A percentile compares a stretch with the other conserved stretches of the same genome.
phyloP scores from a whole-genome alignment of 1,284 basidiomycete genomes.

The Leccinum fuscescens region DNA sequence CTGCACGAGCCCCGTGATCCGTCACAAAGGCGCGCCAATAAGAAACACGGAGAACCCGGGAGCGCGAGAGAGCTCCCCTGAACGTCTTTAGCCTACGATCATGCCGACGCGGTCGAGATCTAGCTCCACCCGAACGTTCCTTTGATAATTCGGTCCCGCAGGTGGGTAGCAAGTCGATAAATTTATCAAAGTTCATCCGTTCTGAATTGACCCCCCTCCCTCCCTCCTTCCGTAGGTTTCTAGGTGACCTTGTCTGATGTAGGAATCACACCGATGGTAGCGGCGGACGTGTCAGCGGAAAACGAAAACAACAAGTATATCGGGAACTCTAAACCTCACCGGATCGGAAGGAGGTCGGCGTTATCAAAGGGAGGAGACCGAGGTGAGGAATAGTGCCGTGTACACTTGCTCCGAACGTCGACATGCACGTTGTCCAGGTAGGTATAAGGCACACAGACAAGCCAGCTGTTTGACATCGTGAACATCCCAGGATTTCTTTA shows the following conservation, averaged over 20 bases:
- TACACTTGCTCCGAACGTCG: not conserved
- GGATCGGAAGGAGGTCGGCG: not conserved
- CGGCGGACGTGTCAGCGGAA: not conserved
- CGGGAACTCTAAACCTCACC: not conserved
- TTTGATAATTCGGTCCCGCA: conserved; percentile 10
- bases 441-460: conserved; percentile 20
- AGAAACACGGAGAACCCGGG: not conserved
- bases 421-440: not conserved
- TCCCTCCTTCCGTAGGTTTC: not conserved
- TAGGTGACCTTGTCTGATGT: not conserved
- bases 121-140: not conserved
- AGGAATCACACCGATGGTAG: not conserved
- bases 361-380: not conserved
- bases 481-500: conserved; percentile 7
- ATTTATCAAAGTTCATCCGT: conserved; percentile 1
- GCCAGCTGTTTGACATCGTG: not conserved
- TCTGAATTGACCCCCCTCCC: not conserved
- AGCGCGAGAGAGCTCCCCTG: not conserved
- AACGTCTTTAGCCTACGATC: not conserved
- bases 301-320: not conserved
- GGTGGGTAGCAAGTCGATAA: conserved; percentile 1
- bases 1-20: conserved; percentile 5
- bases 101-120: not conserved
- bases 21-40: not conserved
- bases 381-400: not conserved